Base-by-base conservation (phyloP, 495 filamentous ascomycete genomes). In the Lentithecium fluviatile region DNA sequence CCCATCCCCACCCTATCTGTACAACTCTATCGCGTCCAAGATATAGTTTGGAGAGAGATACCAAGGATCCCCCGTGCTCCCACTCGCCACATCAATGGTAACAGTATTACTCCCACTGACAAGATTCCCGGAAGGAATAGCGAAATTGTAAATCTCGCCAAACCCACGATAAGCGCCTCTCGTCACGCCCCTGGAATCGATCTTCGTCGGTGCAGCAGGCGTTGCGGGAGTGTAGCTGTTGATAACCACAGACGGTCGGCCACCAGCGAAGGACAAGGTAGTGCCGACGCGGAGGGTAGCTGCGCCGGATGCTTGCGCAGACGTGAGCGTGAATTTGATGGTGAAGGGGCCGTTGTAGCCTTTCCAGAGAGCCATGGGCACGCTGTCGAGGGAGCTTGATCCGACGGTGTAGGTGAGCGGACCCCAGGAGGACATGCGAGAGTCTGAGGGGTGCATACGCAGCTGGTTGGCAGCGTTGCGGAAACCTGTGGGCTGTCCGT, bases 351-450 rank as follows among this genome's bases (percentile, higher is more conserved):
- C 79, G 70, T 87, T 87, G 17, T 83, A 78, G 52, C 65, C 71
- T 70, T 86, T 82, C 75, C 86, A 84, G 36, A 85, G 63, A 0
- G 83, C 85, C 85, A 88, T 87, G 10, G 85, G 85, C 70, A 87
- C 85, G 40, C 80, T 76, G 1, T 67, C 66, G 2, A 81, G 66
- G 6, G 71, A 57, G 5, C 78, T 80, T 20, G 74, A 75, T 19
- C 83, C 85, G 19, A 83, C 77, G 6, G 81, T 85, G 69, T 84
- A 85, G 1, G 83, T 86, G 6, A 75, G 52, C 0, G 84, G 78
- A 1, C 73, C 73, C 85, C 84, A 88, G 58, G 72, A 68, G 19
- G 73, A 69, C 84, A 87, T 87, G 54, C 85, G 79, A 29, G 63
- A 72, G 70, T 87, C 85, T 0, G 80, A 80, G 4, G 85, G 85